A percentile compares a stretch with the other conserved stretches of the same genome.
Evolutionary conservation across 129 eudicot species (phyloP).

Genomic region (Arctium lappa): DNA sequence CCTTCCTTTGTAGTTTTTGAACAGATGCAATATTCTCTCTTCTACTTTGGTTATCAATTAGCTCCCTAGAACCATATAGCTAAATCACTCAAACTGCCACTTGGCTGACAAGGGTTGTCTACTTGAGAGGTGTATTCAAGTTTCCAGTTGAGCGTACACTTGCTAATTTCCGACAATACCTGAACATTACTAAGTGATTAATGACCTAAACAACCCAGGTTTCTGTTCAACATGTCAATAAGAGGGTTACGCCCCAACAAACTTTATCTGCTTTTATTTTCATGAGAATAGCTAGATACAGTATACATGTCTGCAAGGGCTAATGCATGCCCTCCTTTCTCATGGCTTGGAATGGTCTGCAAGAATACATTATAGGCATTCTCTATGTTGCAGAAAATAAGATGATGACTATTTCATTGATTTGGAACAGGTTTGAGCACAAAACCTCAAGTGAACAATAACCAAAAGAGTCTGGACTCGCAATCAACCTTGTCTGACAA

Average conservation of each 20-base stretch:
- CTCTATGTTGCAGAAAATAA: neutral
- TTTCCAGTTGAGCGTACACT: too few species aligned
- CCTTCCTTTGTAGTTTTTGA: neutral
- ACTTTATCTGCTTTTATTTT: neutral
- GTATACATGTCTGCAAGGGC: neutral
- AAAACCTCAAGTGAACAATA: conserved; percentile 37
- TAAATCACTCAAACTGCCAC: too few species aligned
- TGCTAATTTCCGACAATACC: too few species aligned
- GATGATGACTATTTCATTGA: neutral
- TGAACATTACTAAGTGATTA: too few species aligned
- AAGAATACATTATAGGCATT: neutral
- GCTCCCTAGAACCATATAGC: neutral
- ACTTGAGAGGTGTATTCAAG: too few species aligned
- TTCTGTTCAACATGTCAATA: neutral
- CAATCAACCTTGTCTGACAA: conserved; percentile 18
- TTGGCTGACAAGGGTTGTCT: too few species aligned
- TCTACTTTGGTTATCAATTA: neutral
- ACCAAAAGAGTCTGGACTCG: conserved; percentile 21
- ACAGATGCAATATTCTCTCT: neutral
- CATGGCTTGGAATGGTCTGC: neutral
- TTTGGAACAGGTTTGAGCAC: conserved; percentile 32
- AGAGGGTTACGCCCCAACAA: neutral
- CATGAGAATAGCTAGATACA: neutral
- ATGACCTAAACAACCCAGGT: too few species aligned
- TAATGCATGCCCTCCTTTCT: neutral